Evolutionary conservation across 495 filamentous ascomycete species (phyloP), one percentile per base, ranked within the genome.

Genomic region (Xylaria palmicola): DNA sequence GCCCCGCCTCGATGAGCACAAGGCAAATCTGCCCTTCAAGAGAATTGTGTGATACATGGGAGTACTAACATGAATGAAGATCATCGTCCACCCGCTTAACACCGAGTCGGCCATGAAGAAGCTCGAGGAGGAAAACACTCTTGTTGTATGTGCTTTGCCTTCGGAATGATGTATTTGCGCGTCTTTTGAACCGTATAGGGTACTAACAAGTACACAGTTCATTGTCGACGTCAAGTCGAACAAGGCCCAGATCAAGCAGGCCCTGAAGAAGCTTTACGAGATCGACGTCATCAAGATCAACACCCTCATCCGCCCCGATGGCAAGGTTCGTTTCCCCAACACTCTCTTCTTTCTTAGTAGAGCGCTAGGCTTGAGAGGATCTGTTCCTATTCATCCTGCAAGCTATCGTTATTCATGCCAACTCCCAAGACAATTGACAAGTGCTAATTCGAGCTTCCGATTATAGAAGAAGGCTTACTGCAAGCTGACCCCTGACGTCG

Each of bases 21-120:
- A 94, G 83, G 80, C 93, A 73, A 87, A 95, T 74, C 82, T 91
- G 68, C 85, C 90, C 40, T n/a, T n/a, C n/a, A n/a, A n/a, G 4
- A 4, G 4, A 15, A 40, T 4, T 12, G 6, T 17, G 22, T 40
- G 6, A 1, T 40, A 7, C 6, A 26, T 24, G 13, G 6, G 12
- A 6, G n/a, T 41, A 19, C 53, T 56, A 22, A 56, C 26, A 24
- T 13, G 26, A 26, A 26, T 13, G n/a, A n/a, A 56, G 66, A 83
- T 92, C 71, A 86, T 93, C 71, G 81, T 90, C 65, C 85, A 89
- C 82, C 86, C 86, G 50, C 84, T 98, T 63, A 99, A 99, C 85
- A 97, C 94, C 54, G 94, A 98, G 87, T 91, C 88, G 67, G 95
- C 94, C 72, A 96, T 99, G 91, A 99, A 99, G 91, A 97, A 97